phyloP scores from a whole-genome alignment of 345 rosid genomes.

The Eucalyptus caleyi region DNA sequence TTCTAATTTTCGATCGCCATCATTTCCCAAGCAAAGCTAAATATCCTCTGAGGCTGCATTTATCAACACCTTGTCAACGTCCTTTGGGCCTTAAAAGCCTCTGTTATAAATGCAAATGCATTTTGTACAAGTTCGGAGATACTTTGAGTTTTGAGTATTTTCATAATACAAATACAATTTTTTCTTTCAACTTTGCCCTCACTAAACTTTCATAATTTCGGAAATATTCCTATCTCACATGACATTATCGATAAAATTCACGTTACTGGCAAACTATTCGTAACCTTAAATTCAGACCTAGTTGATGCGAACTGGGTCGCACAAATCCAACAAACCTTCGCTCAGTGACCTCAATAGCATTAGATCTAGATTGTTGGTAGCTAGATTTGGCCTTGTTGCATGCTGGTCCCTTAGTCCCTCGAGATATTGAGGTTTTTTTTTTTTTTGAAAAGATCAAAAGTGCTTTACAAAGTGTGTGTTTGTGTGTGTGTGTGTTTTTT shows the following conservation, averaged over 20 bases:
- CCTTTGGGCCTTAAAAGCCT: neutral
- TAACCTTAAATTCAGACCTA: too few species aligned
- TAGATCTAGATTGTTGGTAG: too few species aligned
- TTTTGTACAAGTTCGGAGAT: too few species aligned
- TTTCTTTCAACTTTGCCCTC: neutral
- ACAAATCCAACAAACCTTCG: too few species aligned
- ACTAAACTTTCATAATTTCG: neutral
- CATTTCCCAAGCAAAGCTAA: neutral
- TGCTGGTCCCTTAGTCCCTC: neutral
- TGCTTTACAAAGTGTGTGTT: neutral
- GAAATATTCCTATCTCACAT: too few species aligned
- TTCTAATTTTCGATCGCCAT: neutral
- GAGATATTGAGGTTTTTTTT: too few species aligned
- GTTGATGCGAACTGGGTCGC: neutral
- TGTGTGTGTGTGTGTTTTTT: too few species aligned
- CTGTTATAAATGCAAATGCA: neutral
- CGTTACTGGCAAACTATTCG: fast-evolving
- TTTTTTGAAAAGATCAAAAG: too few species aligned
- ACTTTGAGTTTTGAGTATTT: neutral
- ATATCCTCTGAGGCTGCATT: neutral
- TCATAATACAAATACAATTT: fast-evolving
- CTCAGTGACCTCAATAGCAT: neutral
- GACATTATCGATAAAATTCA: too few species aligned
- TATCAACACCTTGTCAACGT: too few species aligned
- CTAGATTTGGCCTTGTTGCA: neutral